Evolutionary conservation across 176 grass and related monocot genomes (phyloP), one percentile per base, ranked within the genome.

Genomic region (Otatea glauca): DNA sequence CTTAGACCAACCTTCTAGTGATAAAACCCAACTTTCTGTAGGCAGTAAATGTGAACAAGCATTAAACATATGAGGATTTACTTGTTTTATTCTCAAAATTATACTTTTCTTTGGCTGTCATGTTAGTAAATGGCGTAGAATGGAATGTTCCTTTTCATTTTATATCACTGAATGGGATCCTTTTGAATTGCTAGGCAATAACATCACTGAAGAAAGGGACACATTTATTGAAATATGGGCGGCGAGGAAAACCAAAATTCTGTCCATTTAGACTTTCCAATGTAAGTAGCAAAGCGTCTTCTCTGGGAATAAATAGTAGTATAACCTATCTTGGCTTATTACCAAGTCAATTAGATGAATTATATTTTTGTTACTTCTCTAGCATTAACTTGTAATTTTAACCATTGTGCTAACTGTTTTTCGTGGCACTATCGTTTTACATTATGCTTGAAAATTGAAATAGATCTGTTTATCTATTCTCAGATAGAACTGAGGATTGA

Each of bases 171-270:
- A 38, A 18, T 3, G 27, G 39, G 81, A 2, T 27, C 20, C 60
- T 67, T 76, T 7, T 60, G 17, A 68, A 75, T 81, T 87, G 23
- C 35, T 78, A 96, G 93, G 88, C 91, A 74, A 96, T 96, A 83
- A 91, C 84, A 79, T 56, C 86, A 65, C 68, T 95, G 49, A 95
- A 95, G 76, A 95, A 95, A 80, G 90, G 90, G 15, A 84, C 93
- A 77, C 81, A 95, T 70, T 73, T 95, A 34, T 82, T 95, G 77
- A 95, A 95, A 87, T 92, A 95, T 85, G 93, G 93, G 42, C 81
- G 91, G 25, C 76, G 83, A 87, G 90, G 93, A 83, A 95, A 92
- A 74, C 93, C 93, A 38, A 95, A 95, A 70, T 95, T 95, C 76
- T 95, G 93, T 72, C 90, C 88, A 14, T 95, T 91, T 84, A 92